These are phyloP conservation scores for Aphanomyces stellatus DNA, from an alignment of 352 stramenopile species.

Conservation along the genomic window DNA sequence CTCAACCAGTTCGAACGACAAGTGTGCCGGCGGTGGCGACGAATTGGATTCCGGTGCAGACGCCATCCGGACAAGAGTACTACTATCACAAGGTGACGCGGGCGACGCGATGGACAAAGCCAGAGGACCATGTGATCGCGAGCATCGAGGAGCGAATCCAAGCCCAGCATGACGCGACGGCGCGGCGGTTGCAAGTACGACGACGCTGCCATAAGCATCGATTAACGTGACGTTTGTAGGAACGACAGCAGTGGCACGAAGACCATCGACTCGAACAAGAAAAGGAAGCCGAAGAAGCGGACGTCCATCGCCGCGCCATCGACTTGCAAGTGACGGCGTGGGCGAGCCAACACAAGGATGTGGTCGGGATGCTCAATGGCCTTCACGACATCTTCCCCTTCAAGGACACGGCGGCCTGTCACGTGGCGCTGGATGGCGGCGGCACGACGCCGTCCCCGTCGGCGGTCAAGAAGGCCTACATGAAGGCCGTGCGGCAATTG, in stretches of 20 bases:
- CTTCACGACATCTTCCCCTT: slow-evolving; percentile 15
- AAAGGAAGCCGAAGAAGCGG: slow-evolving; percentile 7
- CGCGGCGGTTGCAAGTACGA: slow-evolving; percentile 5
- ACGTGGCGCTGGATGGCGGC: too few relatives aligned
- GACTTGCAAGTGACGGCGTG: slow-evolving; percentile 9
- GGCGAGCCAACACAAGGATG: slow-evolving; percentile 11
- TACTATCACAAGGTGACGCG: slow-evolving; percentile 23
- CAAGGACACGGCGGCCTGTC: neutral
- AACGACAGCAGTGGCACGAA: slow-evolving; percentile 17
- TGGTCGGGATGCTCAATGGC: slow-evolving; percentile 18
- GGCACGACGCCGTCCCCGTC: neutral
- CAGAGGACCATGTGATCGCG: neutral
- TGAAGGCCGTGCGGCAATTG: slow-evolving; percentile 21
- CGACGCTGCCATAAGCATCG: neutral
- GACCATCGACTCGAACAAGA: neutral
- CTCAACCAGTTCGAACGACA: neutral
- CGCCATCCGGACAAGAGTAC: slow-evolving; percentile 19
- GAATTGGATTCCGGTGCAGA: slow-evolving; percentile 19
- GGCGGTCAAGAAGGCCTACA: slow-evolving; percentile 23
- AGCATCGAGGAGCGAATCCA: slow-evolving; percentile 17
- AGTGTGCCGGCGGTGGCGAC: neutral
- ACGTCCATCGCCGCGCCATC: neutral
- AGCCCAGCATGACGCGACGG: slow-evolving; percentile 10
- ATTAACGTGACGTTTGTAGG: neutral
- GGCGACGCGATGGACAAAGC: slow-evolving; percentile 20